These are phyloP conservation scores for Arabis alpina DNA, from an alignment of 345 rosid genomes.

Conservation along the genomic window DNA sequence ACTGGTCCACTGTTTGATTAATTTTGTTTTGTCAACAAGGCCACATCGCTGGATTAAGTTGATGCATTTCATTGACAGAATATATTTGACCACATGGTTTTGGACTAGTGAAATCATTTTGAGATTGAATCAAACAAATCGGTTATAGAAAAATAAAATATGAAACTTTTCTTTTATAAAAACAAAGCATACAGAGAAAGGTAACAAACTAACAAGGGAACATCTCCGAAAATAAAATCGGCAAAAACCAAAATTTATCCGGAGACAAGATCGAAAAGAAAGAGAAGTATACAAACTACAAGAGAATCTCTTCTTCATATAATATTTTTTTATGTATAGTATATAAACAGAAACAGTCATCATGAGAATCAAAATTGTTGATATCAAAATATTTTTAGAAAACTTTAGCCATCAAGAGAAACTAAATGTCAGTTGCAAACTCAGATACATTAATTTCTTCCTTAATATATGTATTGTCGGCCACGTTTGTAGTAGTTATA, in stretches of 20 bases:
- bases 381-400: not conserved
- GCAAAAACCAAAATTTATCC: too few species aligned
- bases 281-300: too few species aligned
- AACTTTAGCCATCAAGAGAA: not conserved
- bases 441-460: not conserved
- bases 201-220: too few species aligned
- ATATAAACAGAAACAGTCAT: too few species aligned
- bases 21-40: too few species aligned
- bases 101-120: constrained; percentile 8
- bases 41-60: not conserved
- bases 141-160: not conserved
- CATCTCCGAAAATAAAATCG: too few species aligned
- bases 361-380: not conserved
- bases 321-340: too few species aligned
- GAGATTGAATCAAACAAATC: not conserved
- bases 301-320: too few species aligned
- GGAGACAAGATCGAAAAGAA: too few species aligned
- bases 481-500: constrained; percentile 21
- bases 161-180: not conserved
- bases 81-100: constrained; percentile 10
- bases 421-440: not conserved
- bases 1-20: too few species aligned
- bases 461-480: constrained; percentile 28
- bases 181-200: too few species aligned
- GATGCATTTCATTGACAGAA: not conserved